These are phyloP conservation scores for Hypocreales sp. DNA, from an alignment of 2,329 filamentous ascomycete species.

Conservation along the genomic window DNA sequence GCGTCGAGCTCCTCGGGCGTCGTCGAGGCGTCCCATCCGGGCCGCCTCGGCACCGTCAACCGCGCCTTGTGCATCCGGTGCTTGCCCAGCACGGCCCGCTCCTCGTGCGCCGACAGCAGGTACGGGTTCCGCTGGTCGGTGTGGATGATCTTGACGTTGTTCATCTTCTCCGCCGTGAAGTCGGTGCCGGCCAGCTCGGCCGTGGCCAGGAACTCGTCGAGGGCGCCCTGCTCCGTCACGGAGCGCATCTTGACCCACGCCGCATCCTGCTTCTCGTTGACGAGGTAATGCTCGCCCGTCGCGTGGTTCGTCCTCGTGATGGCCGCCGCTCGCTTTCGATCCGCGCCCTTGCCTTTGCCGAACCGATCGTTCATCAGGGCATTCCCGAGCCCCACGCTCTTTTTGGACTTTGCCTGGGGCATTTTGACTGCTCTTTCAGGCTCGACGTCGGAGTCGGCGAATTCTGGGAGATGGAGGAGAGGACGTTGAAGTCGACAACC, in stretches of 20 bases:
- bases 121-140: conserved; percentile 93
- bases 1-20: conserved; percentile 70
- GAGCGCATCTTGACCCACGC: conserved; percentile 99
- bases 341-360: conserved; percentile 75
- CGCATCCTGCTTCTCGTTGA: conserved; percentile 79
- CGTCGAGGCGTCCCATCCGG: conserved; percentile 74
- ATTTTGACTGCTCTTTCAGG: no score
- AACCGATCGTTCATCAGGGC: conserved; percentile 98
- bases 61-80: conserved; percentile 66
- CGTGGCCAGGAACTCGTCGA: conserved; percentile 92
- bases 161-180: conserved; percentile 98
- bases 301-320: conserved; percentile 57
- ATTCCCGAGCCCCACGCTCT: conserved; percentile 87
- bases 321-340: conserved; percentile 54
- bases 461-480: conserved; percentile 6
- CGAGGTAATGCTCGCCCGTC: conserved; percentile 82
- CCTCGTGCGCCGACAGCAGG: conserved; percentile 70
- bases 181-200: conserved; percentile 96
- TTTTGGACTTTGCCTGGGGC: conserved; percentile 77
- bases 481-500: not conserved
- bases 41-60: conserved; percentile 79
- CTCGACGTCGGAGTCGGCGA: no score
- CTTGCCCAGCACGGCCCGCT: conserved; percentile 62
- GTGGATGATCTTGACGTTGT: conserved; percentile 97
- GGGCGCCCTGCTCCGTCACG: conserved; percentile 88